Percentiles rank a stretch among this genome's conserved stretches.
Conservation (phyloP, 805 yeast species). For the Ogataea polymorpha region DNA sequence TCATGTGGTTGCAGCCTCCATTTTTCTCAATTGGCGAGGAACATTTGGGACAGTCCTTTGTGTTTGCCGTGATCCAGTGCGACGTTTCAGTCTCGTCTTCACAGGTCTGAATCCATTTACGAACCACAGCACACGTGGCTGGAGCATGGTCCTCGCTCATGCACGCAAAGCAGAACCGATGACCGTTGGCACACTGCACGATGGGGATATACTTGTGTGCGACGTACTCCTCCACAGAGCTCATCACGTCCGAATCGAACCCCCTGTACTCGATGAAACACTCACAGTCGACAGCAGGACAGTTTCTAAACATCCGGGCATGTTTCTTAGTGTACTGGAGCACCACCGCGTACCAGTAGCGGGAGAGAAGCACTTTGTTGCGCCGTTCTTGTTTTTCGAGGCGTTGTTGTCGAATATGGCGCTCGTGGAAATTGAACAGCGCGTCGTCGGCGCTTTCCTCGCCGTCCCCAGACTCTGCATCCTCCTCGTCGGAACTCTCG, state of each 20-base stretch:
- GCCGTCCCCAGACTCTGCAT: slow-evolving; percentile 6
- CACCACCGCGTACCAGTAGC: slow-evolving; percentile 44
- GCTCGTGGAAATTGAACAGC: slow-evolving; percentile 25
- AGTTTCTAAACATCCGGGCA: slow-evolving; percentile 55
- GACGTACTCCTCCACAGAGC: slow-evolving; percentile 26
- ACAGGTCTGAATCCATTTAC: slow-evolving; percentile 74
- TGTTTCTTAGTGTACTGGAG: slow-evolving; percentile 52
- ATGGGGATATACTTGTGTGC: slow-evolving; percentile 47
- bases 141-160: slow-evolving; percentile 77
- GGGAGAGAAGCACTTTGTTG: slow-evolving; percentile 26
- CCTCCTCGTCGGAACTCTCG: slow-evolving; percentile 10
- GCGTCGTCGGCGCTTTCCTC: slow-evolving; percentile 10
- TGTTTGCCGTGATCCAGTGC: slow-evolving; percentile 81
- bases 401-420: slow-evolving; percentile 21
- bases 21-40: slow-evolving; percentile 77
- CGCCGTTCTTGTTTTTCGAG: slow-evolving; percentile 23
- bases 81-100: slow-evolving; percentile 84
- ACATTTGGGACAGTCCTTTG: slow-evolving; percentile 87
- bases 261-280: slow-evolving; percentile 44
- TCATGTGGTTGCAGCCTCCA: slow-evolving; percentile 98
- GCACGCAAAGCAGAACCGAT: slow-evolving; percentile 79
- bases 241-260: slow-evolving; percentile 30
- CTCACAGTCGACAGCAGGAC: slow-evolving; percentile 83
- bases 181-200: slow-evolving; percentile 63
- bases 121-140: slow-evolving; percentile 69